These are phyloP conservation scores for Ganoderma meredithae DNA, from an alignment of 1,284 basidiomycete species.

Conservation along the genomic window DNA sequence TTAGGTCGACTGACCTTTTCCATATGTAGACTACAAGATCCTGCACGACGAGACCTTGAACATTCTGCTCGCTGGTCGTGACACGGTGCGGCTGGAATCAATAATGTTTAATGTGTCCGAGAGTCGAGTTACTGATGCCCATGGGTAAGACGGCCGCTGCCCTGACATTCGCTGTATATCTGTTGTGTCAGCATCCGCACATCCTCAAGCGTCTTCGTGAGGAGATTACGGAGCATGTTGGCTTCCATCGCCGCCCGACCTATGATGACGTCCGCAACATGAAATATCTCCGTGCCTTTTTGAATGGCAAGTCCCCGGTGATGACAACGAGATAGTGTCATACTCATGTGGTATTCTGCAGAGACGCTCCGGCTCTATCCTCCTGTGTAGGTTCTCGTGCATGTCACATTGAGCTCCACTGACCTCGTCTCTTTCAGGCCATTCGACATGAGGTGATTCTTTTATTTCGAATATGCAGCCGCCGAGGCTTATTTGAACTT, in stretches of 20 bases:
- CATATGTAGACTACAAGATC: constrained; percentile 52
- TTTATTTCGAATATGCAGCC: constrained; percentile 42
- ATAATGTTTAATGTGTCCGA: background rate
- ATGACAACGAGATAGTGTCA: background rate
- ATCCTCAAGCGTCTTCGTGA: constrained; percentile 39
- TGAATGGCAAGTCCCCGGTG: constrained; percentile 38
- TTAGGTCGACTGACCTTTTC: background rate
- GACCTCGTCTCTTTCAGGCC: constrained; percentile 29
- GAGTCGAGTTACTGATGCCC: background rate
- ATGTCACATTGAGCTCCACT: background rate
- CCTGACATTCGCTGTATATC: constrained; percentile 42
- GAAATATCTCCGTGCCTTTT: constrained; percentile 44
- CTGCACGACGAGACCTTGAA: constrained; percentile 79
- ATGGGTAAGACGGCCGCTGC: constrained; percentile 40
- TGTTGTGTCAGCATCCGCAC: constrained; percentile 41
- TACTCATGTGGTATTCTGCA: constrained; percentile 12
- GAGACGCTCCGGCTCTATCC: constrained; percentile 43
- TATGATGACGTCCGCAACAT: constrained; percentile 40
- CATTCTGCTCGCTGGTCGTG: constrained; percentile 73
- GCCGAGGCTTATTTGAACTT: background rate
- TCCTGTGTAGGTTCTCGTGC: constrained; percentile 36
- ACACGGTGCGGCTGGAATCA: constrained; percentile 56
- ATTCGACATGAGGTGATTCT: constrained; percentile 35
- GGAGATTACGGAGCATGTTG: constrained; percentile 34
- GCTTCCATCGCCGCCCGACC: constrained; percentile 34